Evolutionary conservation across 2,329 filamentous ascomycete species (phyloP), one percentile per base, ranked within the genome.

Genomic region (Fusarium xylarioides): DNA sequence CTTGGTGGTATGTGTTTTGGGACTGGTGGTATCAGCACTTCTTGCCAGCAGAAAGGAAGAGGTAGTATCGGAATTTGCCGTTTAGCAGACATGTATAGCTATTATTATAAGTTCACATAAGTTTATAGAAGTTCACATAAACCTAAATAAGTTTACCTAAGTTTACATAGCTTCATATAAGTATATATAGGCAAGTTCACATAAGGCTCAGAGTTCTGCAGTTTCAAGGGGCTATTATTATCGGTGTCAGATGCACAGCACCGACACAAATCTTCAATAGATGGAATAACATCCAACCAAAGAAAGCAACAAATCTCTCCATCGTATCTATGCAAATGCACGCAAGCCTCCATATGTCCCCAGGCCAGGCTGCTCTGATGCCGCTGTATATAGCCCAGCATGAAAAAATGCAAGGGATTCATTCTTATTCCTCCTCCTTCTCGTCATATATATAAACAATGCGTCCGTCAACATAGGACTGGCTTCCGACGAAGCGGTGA

Each of bases 1-100:
- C n/a, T 76, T 66, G 4, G 11, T 79, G 0, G 66, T 80, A 4
- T 80, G 82, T 58, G 70, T 71, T 21, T 34, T 82, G 15, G 80
- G 79, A 0, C 55, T 83, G 12, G 71, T 71, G 11, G 34, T 58
- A 47, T 70, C 75, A 14, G 68, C 50, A 11, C 30, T 78, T 21
- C 28, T 74, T 49, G 54, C 68, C 23, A 40, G 62, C 21, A 38
- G 44, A 35, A 56, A 21, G 15, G 49, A 58, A 34, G 32, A 28
- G 26, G 26, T 6, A 28, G 7, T 47, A 8, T 63, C 67, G 40
- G 60, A 54, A 59, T 43, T 23, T 15, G 38, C 18, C 26, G 52
- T 42, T 28, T 28, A 28, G 26, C 26, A 6, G 26, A 42, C 14
- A 34, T 35, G 30, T 10, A 26, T 21, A 26, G 37, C 28, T 7